Evolutionary conservation across 495 filamentous ascomycete genomes (phyloP), one percentile per base, ranked within the genome.

Genomic region (Hypoxylon trugodes): DNA sequence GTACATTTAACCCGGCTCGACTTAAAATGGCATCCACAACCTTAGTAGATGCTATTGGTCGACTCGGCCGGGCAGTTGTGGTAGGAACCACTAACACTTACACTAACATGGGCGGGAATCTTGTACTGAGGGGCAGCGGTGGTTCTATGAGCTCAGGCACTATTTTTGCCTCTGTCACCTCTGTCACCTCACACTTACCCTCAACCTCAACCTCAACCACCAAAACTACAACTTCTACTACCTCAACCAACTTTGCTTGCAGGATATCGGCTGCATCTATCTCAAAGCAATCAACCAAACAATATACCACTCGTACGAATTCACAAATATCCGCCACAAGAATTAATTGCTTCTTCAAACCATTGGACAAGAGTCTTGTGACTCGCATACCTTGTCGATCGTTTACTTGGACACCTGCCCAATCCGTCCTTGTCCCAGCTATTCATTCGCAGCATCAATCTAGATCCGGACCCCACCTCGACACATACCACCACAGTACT

Each of bases 371-470:
- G 33, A 56, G 57, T 66, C 57, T 52, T 47, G 49, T 32, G 57
- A 61, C 57, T 6, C 36, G 36, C 38, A 51, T 36, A 43, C 54
- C 59, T 36, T 59, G 40, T 32, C 53, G 41, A 54, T 40, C 47
- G 4, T 56, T 43, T 28, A 35, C 47, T 38, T 67, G 40, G 24
- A 64, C 69, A 72, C 63, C 69, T 72, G 69, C 67, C 67, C 35
- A 57, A 48, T 70, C 47, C 33, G 67, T 70, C 69, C 4, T 7
- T n/a, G 21, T 40, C 40, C 19, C 25, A 43, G 24, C 37, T 56
- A 28, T 21, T 21, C 22, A 61, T 54, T 66, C 57, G 57, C 63
- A 61, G n/a, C 64, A 62, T 58, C 52, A 50, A 53, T 53, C 52
- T 61, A 63, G 65, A 59, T 58, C 59, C 5, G 43, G 25, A 59